These are phyloP conservation scores for Sporothrix globosa DNA, from an alignment of 2,329 filamentous ascomycete genomes.

Conservation along the genomic window DNA sequence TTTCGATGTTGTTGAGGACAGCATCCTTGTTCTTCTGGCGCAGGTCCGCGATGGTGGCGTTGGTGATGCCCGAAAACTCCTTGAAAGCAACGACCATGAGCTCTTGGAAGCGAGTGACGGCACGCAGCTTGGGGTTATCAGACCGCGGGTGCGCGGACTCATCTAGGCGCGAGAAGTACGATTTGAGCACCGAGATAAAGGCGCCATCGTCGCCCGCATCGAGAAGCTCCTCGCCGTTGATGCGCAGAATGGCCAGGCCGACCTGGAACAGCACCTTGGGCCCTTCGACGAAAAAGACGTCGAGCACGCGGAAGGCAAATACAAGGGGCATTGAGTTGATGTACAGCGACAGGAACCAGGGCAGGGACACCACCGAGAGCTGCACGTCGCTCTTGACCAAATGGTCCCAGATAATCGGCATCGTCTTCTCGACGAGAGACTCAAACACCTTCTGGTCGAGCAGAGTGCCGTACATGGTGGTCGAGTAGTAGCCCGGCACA, in stretches of 20 bases:
- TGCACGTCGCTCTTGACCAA: conserved; percentile 97
- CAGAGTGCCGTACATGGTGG: conserved; percentile 97
- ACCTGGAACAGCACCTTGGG: conserved; percentile 98
- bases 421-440: conserved; percentile 96
- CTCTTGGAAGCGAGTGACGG: conserved; percentile 95
- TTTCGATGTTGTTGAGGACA: conserved; percentile 94
- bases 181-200: conserved; percentile 94
- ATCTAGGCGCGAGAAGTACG: conserved; percentile 89
- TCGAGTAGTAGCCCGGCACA: conserved; percentile 95
- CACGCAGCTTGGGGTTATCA: conserved; percentile 89
- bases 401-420: conserved; percentile 98
- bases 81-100: conserved; percentile 99
- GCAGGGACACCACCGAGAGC: conserved; percentile 92
- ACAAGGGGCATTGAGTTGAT: conserved; percentile 99
- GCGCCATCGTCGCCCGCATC: conserved; percentile 93
- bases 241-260: conserved; percentile 90
- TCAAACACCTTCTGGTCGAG: conserved; percentile 98
- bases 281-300: conserved; percentile 97
- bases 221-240: conserved; percentile 93
- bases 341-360: conserved; percentile 97
- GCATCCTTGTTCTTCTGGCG: conserved; percentile 91
- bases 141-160: conserved; percentile 95
- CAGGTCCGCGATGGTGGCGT: conserved; percentile 86
- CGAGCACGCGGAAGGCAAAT: conserved; percentile 93
- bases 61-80: conserved; percentile 94